Evolutionary conservation across 2,329 filamentous ascomycete species (phyloP), one percentile per base, ranked within the genome.

Genomic region (Neofusicoccum laricinum): DNA sequence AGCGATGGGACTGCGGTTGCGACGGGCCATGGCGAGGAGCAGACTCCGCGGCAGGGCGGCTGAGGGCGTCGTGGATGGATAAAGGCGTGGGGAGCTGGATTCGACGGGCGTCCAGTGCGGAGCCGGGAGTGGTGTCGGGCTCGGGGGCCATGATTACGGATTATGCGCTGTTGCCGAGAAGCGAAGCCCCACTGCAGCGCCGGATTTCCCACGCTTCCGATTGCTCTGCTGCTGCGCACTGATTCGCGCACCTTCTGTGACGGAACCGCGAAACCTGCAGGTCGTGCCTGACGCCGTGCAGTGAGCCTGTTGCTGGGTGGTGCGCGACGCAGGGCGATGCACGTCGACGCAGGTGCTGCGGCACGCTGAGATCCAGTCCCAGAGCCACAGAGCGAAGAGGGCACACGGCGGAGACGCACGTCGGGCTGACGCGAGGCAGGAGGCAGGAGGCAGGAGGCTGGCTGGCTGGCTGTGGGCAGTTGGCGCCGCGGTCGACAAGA

Each of bases 261-360:
- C 41, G 10, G 40, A n/a, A n/a, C 10, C 38, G 21, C 19, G 19
- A 21, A 34, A 34, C 30, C 49, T 51, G 49, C 49, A 36, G 25
- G 55, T 21, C 55, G 55, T 59, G 55, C 55, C 55, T 59, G 55
- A 59, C 55, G 55, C 55, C 55, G 10, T 59, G 41, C 55, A 59
- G 53, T 41, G 38, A 15, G 50, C 17, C 36, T 40, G 19, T 38
- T 15, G 38, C 43, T 4, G 43, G n/a, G 50, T 12, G 2, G 51
- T 55, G 50, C 34, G 49, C 38, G 50, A 41, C 32, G 51, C 51
- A 30, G 51, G 36, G 36, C 8, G 51, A 57, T 34, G 50, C 50
- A 40, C 48, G 25, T 25, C 30, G 51, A 43, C 15, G 49, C 50
- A 55, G 51, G 34, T 41, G 51, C 34, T n/a, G 50, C 25, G 10